Evolutionary conservation across 805 yeast species (phyloP).

Genomic region (Barnettozyma salicaria): DNA sequence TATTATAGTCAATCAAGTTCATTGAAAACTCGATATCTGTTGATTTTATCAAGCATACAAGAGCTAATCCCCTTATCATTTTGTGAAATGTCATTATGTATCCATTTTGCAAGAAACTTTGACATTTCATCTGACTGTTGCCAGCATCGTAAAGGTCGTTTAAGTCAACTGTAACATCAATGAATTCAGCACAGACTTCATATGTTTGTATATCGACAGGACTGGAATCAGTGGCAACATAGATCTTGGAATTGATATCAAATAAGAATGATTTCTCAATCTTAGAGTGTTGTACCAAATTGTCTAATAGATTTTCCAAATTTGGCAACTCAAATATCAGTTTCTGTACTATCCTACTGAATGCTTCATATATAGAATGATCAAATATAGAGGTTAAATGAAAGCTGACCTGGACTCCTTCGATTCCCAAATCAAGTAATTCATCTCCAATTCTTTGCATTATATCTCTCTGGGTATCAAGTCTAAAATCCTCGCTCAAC

Average conservation of each 20-base stretch:
- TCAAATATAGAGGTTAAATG: slow-evolving; percentile 92
- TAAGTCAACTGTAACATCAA: slow-evolving; percentile 87
- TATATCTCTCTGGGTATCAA: slow-evolving; percentile 93
- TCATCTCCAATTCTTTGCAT: slow-evolving; percentile 96
- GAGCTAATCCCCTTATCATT: slow-evolving; percentile 88
- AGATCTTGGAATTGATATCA: slow-evolving; percentile 87
- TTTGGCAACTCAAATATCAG: slow-evolving; percentile 83
- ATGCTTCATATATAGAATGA: slow-evolving; percentile 93
- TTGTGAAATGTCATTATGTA: slow-evolving; percentile 78
- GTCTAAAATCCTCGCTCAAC: slow-evolving; percentile 83
- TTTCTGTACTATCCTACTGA: slow-evolving; percentile 87
- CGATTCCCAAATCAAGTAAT: slow-evolving; percentile 79
- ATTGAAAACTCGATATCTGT: slow-evolving; percentile 39
- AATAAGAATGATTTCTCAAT: slow-evolving; percentile 91
- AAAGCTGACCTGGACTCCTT: slow-evolving; percentile 85
- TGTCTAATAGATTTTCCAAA: slow-evolving; percentile 82
- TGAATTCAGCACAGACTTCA: slow-evolving; percentile 95
- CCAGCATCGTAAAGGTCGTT: slow-evolving; percentile 55
- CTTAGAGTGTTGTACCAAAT: slow-evolving; percentile 79
- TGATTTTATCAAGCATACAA: slow-evolving; percentile 74
- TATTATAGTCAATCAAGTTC: slow-evolving; percentile 83
- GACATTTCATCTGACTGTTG: slow-evolving; percentile 47
- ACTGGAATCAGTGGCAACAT: slow-evolving; percentile 91
- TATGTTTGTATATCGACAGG: slow-evolving; percentile 95
- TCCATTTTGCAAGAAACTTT: slow-evolving; percentile 76